phyloP scores from a whole-genome alignment of 139 green algal species.

The Coccomyxa sp. region DNA sequence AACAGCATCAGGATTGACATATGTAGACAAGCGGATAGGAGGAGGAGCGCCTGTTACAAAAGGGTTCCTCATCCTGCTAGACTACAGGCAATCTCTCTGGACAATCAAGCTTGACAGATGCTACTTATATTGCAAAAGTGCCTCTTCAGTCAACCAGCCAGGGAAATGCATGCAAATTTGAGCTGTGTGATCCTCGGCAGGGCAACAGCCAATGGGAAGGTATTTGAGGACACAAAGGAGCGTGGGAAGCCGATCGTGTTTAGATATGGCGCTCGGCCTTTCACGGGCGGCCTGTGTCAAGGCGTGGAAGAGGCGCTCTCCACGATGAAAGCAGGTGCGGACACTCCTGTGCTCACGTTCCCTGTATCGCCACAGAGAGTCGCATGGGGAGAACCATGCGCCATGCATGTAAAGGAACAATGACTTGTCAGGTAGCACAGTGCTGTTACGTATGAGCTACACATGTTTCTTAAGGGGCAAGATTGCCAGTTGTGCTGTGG shows the following conservation, averaged over 20 bases:
- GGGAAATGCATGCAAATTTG: too few relatives aligned
- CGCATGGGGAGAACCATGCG: too few relatives aligned
- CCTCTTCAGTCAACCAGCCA: too few relatives aligned
- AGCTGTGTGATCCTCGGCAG: conserved; percentile 21
- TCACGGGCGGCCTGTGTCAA: conserved; percentile 66
- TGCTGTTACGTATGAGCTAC: too few relatives aligned
- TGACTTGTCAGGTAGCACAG: too few relatives aligned
- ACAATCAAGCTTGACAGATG: neutral
- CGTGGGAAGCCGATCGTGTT: conserved; percentile 79
- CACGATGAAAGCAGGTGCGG: conserved; percentile 60
- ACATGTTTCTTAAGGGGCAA: too few relatives aligned
- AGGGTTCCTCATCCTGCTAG: neutral
- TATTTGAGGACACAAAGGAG: conserved; percentile 70
- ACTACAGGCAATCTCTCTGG: neutral
- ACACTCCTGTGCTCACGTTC: neutral
- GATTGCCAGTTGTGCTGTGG: too few relatives aligned
- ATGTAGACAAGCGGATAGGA: neutral
- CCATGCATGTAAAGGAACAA: too few relatives aligned
- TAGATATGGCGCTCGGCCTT: conserved; percentile 61
- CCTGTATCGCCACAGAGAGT: neutral
- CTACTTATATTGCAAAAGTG: too few relatives aligned
- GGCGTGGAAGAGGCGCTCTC: conserved; percentile 68
- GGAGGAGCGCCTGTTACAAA: neutral
- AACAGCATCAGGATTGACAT: neutral
- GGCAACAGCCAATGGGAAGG: conserved; percentile 34